Evolutionary conservation across 164 flowering plant genomes (phyloP).

Genomic region (Umbilicus rupestris): DNA sequence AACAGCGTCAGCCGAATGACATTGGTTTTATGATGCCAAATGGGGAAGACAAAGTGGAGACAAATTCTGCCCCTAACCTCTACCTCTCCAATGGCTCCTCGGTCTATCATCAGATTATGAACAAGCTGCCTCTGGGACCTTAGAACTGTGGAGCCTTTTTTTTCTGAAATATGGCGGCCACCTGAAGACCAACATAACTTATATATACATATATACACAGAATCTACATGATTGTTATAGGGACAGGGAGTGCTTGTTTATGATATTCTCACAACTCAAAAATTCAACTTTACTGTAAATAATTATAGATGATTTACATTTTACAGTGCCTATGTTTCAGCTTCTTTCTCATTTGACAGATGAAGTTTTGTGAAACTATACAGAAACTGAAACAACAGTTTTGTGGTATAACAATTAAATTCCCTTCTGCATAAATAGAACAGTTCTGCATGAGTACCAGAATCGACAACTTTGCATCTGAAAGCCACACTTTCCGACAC

Average conservation of each 20-base stretch:
- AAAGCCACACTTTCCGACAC: not conserved
- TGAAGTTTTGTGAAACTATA: no score
- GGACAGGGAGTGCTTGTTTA: not conserved
- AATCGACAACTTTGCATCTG: not conserved
- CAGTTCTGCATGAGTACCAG: no score
- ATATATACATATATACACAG: not conserved
- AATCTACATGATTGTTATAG: not conserved
- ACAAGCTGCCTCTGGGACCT: constrained; percentile 53
- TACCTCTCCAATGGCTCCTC: constrained; percentile 34
- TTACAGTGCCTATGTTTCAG: no score
- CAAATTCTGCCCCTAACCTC: constrained; percentile 36
- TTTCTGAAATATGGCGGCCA: no score
- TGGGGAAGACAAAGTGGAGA: constrained; percentile 58
- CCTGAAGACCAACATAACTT: not conserved
- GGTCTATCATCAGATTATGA: constrained; percentile 56
- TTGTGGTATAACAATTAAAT: no score
- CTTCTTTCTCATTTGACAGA: no score
- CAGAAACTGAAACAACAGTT: no score
- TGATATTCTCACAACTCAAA: not conserved
- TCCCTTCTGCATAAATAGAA: no score
- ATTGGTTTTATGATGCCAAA: constrained; percentile 51
- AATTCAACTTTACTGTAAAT: not conserved
- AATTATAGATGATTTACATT: no score
- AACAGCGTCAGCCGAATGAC: constrained; percentile 27
- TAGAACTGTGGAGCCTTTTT: constrained; percentile 10